Evolutionary conservation across 2,329 filamentous ascomycete species (phyloP).

Genomic region (Bipolaris cookei): DNA sequence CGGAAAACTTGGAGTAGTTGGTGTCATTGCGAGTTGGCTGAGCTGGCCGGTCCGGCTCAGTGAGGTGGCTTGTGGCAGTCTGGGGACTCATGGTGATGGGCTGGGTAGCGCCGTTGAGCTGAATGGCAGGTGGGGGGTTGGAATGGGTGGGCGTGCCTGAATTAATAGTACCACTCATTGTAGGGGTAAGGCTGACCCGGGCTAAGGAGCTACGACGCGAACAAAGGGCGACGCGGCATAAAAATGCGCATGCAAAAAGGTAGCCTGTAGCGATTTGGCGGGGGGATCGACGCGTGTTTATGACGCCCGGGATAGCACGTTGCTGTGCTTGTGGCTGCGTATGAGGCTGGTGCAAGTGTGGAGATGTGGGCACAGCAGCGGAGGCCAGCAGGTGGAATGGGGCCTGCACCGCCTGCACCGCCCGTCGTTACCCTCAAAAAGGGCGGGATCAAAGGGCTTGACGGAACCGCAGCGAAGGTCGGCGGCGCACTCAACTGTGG

Average conservation of each 20-base stretch:
- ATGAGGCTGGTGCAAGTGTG: conserved; percentile 31
- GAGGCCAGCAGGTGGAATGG: conserved; percentile 15
- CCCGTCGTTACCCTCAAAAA: conserved; percentile 17
- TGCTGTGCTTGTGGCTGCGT: conserved; percentile 32
- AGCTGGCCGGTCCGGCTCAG: conserved; percentile 31
- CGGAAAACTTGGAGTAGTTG: conserved; percentile 49
- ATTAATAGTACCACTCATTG: conserved; percentile 12
- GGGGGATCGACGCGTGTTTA: conserved; percentile 37
- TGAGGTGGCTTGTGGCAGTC: conserved; percentile 27
- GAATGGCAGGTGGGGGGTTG: conserved; percentile 36
- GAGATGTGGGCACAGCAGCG: conserved; percentile 15
- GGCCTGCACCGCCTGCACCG: conserved; percentile 11
- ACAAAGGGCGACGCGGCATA: conserved; percentile 7
- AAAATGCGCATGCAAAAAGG: conserved; percentile 6
- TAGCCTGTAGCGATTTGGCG: conserved; percentile 6
- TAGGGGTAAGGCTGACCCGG: not conserved
- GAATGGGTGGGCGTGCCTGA: conserved; percentile 33
- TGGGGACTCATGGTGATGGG: conserved; percentile 40
- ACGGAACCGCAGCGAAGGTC: conserved; percentile 23
- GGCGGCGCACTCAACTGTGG: conserved; percentile 27
- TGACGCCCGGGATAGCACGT: conserved; percentile 31
- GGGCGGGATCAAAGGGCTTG: conserved; percentile 23
- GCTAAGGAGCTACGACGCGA: conserved; percentile 14
- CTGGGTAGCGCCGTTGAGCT: conserved; percentile 42
- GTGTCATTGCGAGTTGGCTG: conserved; percentile 36